Evolutionary conservation across 768 basidiomycete genomes (phyloP), one percentile per base, ranked within the genome.

Genomic region (Panellus pusillus): DNA sequence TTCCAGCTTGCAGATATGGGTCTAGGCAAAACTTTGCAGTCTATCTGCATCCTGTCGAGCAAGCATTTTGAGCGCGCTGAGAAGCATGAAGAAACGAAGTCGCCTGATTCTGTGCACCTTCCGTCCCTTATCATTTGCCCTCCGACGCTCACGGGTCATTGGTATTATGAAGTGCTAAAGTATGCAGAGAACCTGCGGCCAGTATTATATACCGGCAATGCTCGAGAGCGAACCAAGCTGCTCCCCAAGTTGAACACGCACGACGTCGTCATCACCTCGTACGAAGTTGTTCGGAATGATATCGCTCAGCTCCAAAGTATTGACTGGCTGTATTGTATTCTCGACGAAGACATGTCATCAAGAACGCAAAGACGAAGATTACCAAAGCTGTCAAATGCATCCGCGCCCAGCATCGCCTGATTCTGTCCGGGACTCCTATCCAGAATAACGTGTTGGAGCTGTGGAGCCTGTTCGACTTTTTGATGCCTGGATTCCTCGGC

Each of bases 401-500:
- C 41, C 83, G 81, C 50, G 92, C 96, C 1, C 87, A 94, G 53
- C 97, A 99, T 71, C 87, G 97, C 19, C 77, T 99, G 18, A 91
- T 99, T 65, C 76, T 99, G 3, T 97, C 94, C 0, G 97, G 97
- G 35, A 99, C 97, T 6, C 97, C 97, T 0, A 98, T 99, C 53
- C 97, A 99, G 72, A 99, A 99, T 68, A 98, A 99, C 66, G 94
- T 99, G 2, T 76, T 99, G 44, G 97, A 99, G 67, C 74, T 99
- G 2, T 99, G 97, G 97, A 97, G 93, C 70, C 74, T 99, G 40
- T 99, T 99, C 69, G 97, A 99, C 71, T 99, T 98, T 74, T 74
- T 99, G 61, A 99, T 99, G 97, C 97, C 97, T 14, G 97, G 97
- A 4, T 98, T 99, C 74, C 75, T 99, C 47, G 97, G 97, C n/a